phyloP scores from a whole-genome alignment of 345 rosid species.

The Geranium rotundifolium region DNA sequence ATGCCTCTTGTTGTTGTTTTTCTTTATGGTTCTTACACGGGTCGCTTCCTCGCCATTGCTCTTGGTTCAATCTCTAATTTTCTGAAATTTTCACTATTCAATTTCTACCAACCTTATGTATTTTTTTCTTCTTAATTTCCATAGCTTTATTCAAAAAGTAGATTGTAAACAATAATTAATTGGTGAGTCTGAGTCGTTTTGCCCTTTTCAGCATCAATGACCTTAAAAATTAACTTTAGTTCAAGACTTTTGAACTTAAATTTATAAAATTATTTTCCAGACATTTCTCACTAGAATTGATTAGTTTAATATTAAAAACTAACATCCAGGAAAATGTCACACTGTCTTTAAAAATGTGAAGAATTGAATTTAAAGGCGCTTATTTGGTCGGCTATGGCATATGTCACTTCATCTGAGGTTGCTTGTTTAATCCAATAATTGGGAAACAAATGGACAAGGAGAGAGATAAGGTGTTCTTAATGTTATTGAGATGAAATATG shows the following conservation, averaged over 20 bases:
- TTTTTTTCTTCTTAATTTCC: neutral
- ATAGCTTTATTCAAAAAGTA: too few species aligned
- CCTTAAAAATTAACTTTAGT: too few species aligned
- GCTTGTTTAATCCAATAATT: neutral
- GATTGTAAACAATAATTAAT: too few species aligned
- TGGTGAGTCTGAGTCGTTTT: neutral
- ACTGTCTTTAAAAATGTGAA: too few species aligned
- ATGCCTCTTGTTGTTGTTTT: slow-evolving; percentile 59
- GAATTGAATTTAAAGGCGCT: too few species aligned
- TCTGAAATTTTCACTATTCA: slow-evolving; percentile 24
- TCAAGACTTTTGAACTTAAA: too few species aligned
- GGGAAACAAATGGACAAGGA: neutral
- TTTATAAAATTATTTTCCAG: neutral
- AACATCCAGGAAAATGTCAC: too few species aligned
- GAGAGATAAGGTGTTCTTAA: too few species aligned
- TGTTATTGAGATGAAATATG: too few species aligned
- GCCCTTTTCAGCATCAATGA: neutral
- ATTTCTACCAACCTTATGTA: neutral
- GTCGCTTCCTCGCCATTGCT: slow-evolving; percentile 60
- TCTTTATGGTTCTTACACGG: slow-evolving; percentile 55
- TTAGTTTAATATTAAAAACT: too few species aligned
- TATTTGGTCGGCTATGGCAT: too few species aligned
- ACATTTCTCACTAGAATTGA: neutral
- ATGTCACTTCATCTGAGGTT: neutral
- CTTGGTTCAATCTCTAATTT: slow-evolving; percentile 52